These are phyloP conservation scores for Leccinum variicolor DNA, from an alignment of 768 basidiomycete genomes.

Conservation along the genomic window DNA sequence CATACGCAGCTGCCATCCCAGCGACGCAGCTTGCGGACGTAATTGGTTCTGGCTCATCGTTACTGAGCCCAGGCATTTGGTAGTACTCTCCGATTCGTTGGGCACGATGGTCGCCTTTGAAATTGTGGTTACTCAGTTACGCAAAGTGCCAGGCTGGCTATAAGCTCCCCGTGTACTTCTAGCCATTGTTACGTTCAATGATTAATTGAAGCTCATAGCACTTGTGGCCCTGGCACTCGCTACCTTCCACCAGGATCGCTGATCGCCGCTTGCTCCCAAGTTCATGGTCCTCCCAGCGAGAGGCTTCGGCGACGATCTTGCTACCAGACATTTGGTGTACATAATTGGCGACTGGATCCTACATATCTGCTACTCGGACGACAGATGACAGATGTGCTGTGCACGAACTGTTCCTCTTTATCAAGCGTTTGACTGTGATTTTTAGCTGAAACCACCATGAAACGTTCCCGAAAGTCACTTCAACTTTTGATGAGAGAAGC, in stretches of 20 bases:
- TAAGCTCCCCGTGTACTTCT: background rate
- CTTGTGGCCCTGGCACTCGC: background rate
- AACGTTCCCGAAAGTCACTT: no score
- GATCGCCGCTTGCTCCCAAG: background rate
- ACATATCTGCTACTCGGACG: no score
- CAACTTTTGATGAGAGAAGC: no score
- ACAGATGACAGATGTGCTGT: no score
- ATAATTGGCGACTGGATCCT: no score
- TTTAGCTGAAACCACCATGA: no score
- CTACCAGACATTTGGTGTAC: background rate
- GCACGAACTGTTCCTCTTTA: background rate
- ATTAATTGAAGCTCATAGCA: background rate
- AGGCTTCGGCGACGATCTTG: background rate
- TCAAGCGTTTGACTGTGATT: no score
- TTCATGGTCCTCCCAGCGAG: background rate
- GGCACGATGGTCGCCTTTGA: background rate
- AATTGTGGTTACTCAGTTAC: no score
- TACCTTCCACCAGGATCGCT: background rate
- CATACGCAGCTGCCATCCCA: constrained; percentile 52
- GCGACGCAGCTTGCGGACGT: constrained; percentile 46
- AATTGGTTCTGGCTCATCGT: constrained; percentile 7
- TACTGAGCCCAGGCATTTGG: background rate
- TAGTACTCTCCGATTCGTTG: background rate
- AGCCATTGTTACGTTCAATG: background rate
- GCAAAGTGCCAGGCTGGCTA: no score